Base-by-base conservation (phyloP, 2,329 filamentous ascomycete genomes). In the Scedosporium minutisporum region DNA sequence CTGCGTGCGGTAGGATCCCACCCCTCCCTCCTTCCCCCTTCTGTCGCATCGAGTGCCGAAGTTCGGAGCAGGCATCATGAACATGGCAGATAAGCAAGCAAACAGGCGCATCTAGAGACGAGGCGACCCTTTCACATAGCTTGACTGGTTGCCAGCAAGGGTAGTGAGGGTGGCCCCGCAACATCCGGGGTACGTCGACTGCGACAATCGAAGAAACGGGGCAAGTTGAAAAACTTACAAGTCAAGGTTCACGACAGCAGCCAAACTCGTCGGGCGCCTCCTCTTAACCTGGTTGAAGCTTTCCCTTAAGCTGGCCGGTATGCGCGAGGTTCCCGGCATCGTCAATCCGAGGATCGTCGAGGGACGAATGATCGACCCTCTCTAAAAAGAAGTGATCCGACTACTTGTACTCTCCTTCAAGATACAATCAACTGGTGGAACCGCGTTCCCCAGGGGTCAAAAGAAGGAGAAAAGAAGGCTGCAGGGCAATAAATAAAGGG, bases 251-350 rank as follows among this genome's bases (percentile, higher is more conserved):
- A 90, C 70, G 51, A 87, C 74, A 64, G 83, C 76, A 69, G 86
- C 72, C 69, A 84, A 81, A 69, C 82, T 81, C 63, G 78, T 78
- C 57, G 81, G 80, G 65, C 80, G 77, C 62, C 80, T 78, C 64
- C 79, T 81, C 74, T 85, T 86, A 70, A 86, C 83, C 65, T 77
- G 79, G 66, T 80, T 81, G 70, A 90, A 81, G 72, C 84, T 82
- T 70, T 88, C 87, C 69, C 87, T 82, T 73, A 91, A 77, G 77
- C 87, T 89, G 66, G 88, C 79, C 68, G 88, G 87, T 74, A 90
- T 84, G 70, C 87, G 82, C 68, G 87, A 89, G 65, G 83, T 85
- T 71, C 87, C 87, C 66, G 85, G 82, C 82, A 87, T 87, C 62
- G 66, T 77, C 69, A 51, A 25, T 16, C 29, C 23, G 44, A 10